Evolutionary conservation across 305 asterid genomes (phyloP), one percentile per base, ranked within the genome.

Genomic region (Fraxinus greggii): DNA sequence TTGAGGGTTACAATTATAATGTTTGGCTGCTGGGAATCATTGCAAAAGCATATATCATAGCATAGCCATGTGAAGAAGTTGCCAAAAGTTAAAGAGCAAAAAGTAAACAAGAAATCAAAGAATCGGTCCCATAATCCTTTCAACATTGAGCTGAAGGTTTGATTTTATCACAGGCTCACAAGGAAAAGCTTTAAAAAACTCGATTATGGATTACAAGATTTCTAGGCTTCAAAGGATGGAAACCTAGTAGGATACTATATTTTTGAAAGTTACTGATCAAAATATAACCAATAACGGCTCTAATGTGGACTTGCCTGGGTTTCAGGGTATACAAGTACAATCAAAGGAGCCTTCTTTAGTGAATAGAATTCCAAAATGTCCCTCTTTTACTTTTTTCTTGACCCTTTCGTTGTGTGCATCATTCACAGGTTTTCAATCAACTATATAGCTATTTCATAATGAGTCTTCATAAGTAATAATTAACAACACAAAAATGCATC

Each of bases 401-500:
- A 45, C n/a, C n/a, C 4, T 40, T 2, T 40, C 15, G 51, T 10
- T 2, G 6, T 45, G 56, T 45, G 56, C 19, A 45, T 45, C 19
- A 45, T 45, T 45, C 5, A 4, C n/a, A 51, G 21, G 42, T n/a
- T 13, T 28, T 31, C 29, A 2, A 40, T 23, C 23, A 23, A 59
- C 5, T n/a, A 32, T 23, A 75, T 72, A 72, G 69, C 48, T 82
- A 59, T 61, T 75, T 29, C 33, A 42, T 81, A 32, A 70, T 4
- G 3, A 23, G 61, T 24, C 72, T 42, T 40, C 48, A 4, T 56
- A 32, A 15, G 79, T 45, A 79, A 29, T 51, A 10, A 65, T 59
- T 6, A 45, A 45, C 79, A 40, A 63, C 29, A n/a, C 35, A 87
- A 45, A 35, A 45, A 81, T 4, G 75, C 65, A 28, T 17, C 19